Base-by-base conservation (phyloP, 2,329 filamentous ascomycete genomes). In the Paraphoma chrysanthemicola region DNA sequence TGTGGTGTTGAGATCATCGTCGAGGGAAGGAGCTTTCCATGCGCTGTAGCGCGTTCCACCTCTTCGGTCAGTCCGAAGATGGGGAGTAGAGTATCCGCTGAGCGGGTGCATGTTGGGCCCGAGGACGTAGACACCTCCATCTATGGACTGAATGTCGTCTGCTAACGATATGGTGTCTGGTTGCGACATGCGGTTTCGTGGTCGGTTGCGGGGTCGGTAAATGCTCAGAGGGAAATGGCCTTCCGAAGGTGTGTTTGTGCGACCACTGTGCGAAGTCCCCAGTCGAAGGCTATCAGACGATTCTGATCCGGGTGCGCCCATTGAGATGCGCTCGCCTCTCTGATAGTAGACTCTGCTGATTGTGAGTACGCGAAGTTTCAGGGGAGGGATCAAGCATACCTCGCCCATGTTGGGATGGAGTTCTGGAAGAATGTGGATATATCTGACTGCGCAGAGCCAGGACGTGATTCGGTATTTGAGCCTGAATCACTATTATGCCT, bases 1-100 rank as follows among this genome's bases (percentile, higher is more conserved):
- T 14, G 85, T 83, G 36, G 84, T 85, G 39, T 87, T 86, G 2
- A 85, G 77, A 9, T 85, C 85, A 77, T 88, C 90, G 57, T 87
- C 86, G 18, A 90, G 79, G 1, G 88, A 88, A 1, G 92, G 92
- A 1, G 91, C 88, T 57, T 88, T 86, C 90, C 91, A 95, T 14
- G 88, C 81, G 69, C 85, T 90, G 64, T 78, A 56, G 64, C 75
- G 63, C 81, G 85, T 67, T 38, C 56, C 80, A 77, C 52, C 81
- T 81, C 44, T 85, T 31, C 67, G 68, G 44, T 79, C 76, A 38
- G 62, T 72, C 23, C 72, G 71, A 14, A 79, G 67, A 42, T 73
- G 73, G 39, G 77, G 77, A 45, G 73, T 75, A 50, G 67, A 73
- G 43, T 64, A 71, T 23, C 67, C 64, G 23, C 62, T 64, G 23